Evolutionary conservation across 1,284 basidiomycete genomes (phyloP).

Genomic region (Mycosarcoma mackinlayi): DNA sequence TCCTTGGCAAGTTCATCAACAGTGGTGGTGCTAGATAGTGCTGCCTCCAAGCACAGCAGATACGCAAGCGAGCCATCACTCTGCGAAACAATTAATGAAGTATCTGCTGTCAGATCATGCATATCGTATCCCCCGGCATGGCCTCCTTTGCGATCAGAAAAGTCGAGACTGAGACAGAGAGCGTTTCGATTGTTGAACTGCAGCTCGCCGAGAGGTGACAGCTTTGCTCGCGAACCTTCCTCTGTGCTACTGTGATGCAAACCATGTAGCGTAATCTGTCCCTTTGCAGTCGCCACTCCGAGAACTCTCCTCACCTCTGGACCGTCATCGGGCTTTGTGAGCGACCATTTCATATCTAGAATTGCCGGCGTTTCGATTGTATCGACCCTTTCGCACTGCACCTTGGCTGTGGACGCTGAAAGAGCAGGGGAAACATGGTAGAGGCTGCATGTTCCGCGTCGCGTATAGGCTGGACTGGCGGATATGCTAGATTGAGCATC

Average conservation of each 20-base stretch:
- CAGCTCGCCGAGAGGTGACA: conserved; percentile 28
- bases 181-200: conserved; percentile 54
- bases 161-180: conserved; percentile 66
- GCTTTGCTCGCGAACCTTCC: not conserved
- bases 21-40: conserved; percentile 4
- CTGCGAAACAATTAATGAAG: conserved; percentile 59
- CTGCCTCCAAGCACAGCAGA: conserved; percentile 43
- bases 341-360: conserved; percentile 66
- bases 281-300: conserved; percentile 56
- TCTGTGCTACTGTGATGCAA: conserved; percentile 4
- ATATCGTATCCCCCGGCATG: conserved; percentile 16
- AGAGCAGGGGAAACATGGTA: conserved; percentile 11
- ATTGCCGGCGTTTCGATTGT: conserved; percentile 56
- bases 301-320: conserved; percentile 23
- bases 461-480: conserved; percentile 49
- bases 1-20: not conserved
- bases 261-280: conserved; percentile 39
- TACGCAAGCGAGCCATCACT: conserved; percentile 64
- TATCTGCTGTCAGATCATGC: conserved; percentile 5
- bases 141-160: conserved; percentile 51
- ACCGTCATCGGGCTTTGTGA: not conserved
- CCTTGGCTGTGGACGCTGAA: not conserved
- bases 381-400: conserved; percentile 24
- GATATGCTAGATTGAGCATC: conserved; percentile 4
- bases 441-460: conserved; percentile 53